Percentiles rank a stretch among this genome's conserved stretches.
These are phyloP conservation scores for Didymella keratinophila DNA, from an alignment of 2,329 filamentous ascomycete genomes.

Conservation along the genomic window DNA sequence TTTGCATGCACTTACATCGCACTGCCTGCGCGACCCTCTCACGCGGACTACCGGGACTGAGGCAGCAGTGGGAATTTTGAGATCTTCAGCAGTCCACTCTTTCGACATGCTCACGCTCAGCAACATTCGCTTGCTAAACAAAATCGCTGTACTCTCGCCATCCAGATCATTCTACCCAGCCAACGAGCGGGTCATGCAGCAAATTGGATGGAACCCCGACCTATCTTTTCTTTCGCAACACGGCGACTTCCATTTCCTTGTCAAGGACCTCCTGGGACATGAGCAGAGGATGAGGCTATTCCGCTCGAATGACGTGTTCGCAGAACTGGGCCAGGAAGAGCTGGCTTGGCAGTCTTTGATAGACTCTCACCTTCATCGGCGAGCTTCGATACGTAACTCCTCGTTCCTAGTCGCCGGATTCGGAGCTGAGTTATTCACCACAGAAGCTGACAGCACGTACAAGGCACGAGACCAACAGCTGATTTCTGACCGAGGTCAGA, in stretches of 20 bases:
- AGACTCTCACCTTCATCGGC: constrained; percentile 29
- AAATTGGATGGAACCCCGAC: constrained; percentile 51
- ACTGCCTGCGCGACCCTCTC: constrained; percentile 60
- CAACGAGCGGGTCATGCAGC: constrained; percentile 54
- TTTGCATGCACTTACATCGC: constrained; percentile 64
- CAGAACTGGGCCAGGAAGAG: constrained; percentile 7
- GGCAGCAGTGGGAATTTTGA: constrained; percentile 59
- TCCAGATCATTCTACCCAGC: constrained; percentile 55
- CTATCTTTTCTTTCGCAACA: constrained; percentile 44
- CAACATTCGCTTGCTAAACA: constrained; percentile 30
- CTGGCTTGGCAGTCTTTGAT: constrained; percentile 12
- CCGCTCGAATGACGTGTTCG: constrained; percentile 12
- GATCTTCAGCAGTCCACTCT: constrained; percentile 59
- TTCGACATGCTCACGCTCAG: constrained; percentile 49
- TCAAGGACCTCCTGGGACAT: constrained; percentile 37
- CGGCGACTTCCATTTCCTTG: constrained; percentile 30
- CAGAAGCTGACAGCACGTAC: constrained; percentile 35
- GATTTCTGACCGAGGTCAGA: neutral
- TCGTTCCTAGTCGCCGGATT: constrained; percentile 41
- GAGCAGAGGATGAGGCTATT: constrained; percentile 28
- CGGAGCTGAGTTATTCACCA: constrained; percentile 43
- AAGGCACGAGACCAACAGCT: constrained; percentile 18
- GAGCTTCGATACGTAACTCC: constrained; percentile 43
- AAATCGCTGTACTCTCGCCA: constrained; percentile 47
- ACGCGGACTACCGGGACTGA: constrained; percentile 63